Evolutionary conservation across 257 asterid species (phyloP), one percentile per base, ranked within the genome.

Genomic region (Przewalskia tangutica): DNA sequence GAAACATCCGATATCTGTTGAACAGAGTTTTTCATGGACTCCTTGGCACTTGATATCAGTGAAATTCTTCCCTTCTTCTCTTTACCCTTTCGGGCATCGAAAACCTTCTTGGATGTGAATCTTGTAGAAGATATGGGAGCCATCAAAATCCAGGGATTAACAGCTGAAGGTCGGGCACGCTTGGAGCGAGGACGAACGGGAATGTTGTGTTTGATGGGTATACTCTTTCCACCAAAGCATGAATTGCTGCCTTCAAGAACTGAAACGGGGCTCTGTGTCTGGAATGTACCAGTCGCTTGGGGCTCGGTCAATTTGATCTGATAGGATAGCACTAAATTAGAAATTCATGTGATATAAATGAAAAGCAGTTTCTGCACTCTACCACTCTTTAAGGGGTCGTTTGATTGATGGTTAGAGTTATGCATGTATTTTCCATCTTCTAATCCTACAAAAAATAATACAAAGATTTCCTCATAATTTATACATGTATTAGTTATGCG

Each of bases 221-320:
- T 59, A 66, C 81, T 81, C 81, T 91, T 92, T 50, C 88, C 87
- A 27, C 85, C 77, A 34, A 88, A 81, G 88, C 89, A 83, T 78
- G 90, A 86, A 50, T 90, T 87, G 55, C 87, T 85, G 65, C 87
- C 89, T 84, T 94, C 98, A 40, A 94, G 95, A 81, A 94, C 93
- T 20, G 97, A 93, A 53, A 89, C 89, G 2, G 97, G 94, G 88
- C 97, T 92, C 62, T 87, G 95, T 11, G 92, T 85, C 85, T 86
- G 95, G 90, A 85, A 89, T 20, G 53, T 77, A 40, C 85, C 79
- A 2, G 86, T 83, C 87, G 88, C 88, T 73, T 85, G 85, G 73
- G 80, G 75, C 71, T 86, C 85, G 10, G 46, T 2, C 16, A 77
- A 65, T 65, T 79, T 76, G 79, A 82, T 84, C 64, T 87, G 88